Base-by-base conservation (phyloP, 192 early-diverging fungal genomes). In the Thamnidium elegans region DNA sequence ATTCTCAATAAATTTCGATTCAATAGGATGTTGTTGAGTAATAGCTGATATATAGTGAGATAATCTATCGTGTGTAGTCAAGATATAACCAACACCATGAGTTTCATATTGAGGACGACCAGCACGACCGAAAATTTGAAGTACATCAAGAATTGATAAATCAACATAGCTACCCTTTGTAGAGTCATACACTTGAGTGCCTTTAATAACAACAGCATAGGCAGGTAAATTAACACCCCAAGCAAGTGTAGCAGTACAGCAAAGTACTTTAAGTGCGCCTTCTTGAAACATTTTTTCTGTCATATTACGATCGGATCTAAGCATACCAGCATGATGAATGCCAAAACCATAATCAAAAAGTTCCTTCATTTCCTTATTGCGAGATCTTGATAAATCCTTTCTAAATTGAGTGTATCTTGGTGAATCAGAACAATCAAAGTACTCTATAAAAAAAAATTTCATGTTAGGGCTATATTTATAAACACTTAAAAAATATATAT, bases 211-310 rank as follows among this genome's bases (percentile, higher is more conserved):
- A 9, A 98, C 98, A 0, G 98, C 96, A 69, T 97, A 96, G 10
- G 98, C 98, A 1, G 96, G 96, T 68, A 99, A 84, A 67, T 99
- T 98, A 48, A 98, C 94, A 76, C 95, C 98, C 98, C 98, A 99
- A 10, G 98, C 98, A 34, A 99, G 80, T 0, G 98, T 99, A 5
- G 98, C 86, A 17, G 98, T 99, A 85, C 96, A 99, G 74, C 90
- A 95, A 31, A 99, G 80, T 6, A 96, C 91, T 61, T 79, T 85
- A 59, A 92, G 82, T 9, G 88, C 55, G 2, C 95, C 98, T 47
- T 91, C 87, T 17, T 84, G 89, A 78, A 99, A 99, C 72, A 96
- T 71, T 66, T 88, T 82, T 75, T 99, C 98, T 0, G 84, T 89
- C 73, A 99, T 62, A 7, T 66, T 80, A 31, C 98, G 81, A 72